Conservation (phyloP, 2,329 filamentous ascomycete genomes). For the Claviceps purpurea region DNA sequence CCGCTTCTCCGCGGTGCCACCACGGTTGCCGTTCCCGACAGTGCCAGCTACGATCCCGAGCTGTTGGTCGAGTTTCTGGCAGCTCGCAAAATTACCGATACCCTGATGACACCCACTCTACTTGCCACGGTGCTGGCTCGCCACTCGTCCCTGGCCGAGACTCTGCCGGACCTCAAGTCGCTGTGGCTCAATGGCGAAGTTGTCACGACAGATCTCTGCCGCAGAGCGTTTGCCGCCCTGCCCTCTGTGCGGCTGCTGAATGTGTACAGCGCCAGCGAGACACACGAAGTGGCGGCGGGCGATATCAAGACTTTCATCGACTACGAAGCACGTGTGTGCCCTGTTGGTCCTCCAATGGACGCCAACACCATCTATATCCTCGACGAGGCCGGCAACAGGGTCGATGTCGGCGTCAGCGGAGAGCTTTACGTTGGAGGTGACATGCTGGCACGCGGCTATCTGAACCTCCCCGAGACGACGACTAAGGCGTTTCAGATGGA, state of each 20-base stretch:
- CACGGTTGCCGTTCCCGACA: constrained; percentile 61
- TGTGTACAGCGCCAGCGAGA: constrained; percentile 73
- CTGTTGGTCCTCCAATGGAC: constrained; percentile 58
- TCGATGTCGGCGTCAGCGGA: constrained; percentile 48
- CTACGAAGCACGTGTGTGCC: constrained; percentile 51
- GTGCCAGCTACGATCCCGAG: constrained; percentile 63
- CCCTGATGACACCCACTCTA: constrained; percentile 71
- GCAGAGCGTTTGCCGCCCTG: constrained; percentile 52
- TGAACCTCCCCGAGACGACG: constrained; percentile 68
- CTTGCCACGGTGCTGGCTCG: constrained; percentile 60
- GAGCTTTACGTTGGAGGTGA: constrained; percentile 67
- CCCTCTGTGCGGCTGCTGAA: constrained; percentile 60
- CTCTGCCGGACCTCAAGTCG: constrained; percentile 52
- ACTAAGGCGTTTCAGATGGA: constrained; percentile 57
- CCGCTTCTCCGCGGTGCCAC: constrained; percentile 65
- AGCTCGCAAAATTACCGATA: constrained; percentile 57
- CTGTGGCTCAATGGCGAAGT: constrained; percentile 77
- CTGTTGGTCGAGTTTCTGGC: constrained; percentile 59
- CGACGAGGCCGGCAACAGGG: constrained; percentile 51
- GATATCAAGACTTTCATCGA: constrained; percentile 58
- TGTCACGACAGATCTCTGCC: constrained; percentile 63
- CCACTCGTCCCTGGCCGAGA: constrained; percentile 49
- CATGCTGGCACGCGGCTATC: constrained; percentile 61
- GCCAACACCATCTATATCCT: constrained; percentile 59
- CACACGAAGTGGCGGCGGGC: constrained; percentile 66